phyloP scores from a whole-genome alignment of 2,329 filamentous ascomycete genomes.

The Pyrenophora graminea region DNA sequence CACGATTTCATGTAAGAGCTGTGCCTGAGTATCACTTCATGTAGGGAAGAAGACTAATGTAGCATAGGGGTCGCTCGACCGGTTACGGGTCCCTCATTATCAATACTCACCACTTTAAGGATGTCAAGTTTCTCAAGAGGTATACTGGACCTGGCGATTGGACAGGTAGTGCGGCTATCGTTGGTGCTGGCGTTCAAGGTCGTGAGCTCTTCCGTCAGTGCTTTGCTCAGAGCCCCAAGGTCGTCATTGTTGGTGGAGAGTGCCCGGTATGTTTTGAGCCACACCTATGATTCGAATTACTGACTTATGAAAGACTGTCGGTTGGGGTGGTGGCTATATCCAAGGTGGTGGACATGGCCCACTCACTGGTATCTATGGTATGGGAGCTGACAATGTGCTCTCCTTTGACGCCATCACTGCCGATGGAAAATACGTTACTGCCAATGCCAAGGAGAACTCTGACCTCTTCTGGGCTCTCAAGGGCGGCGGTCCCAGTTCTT shows the following conservation, averaged over 20 bases:
- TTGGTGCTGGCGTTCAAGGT: constrained; percentile 44
- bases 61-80: constrained; percentile 37
- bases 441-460: constrained; percentile 38
- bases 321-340: constrained; percentile 50
- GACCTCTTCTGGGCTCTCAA: constrained; percentile 47
- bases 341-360: constrained; percentile 52
- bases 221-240: constrained; percentile 35
- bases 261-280: constrained; percentile 32
- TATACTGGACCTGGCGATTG: constrained; percentile 42
- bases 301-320: constrained; percentile 37
- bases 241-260: constrained; percentile 45
- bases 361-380: constrained; percentile 43
- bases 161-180: constrained; percentile 36
- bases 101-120: constrained; percentile 46
- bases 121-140: constrained; percentile 33
- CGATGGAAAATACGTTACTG: constrained; percentile 40
- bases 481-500: constrained; percentile 40
- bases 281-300: background rate
- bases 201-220: constrained; percentile 39
- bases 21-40: background rate
- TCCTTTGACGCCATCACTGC: constrained; percentile 47
- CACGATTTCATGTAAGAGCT: constrained; percentile 40
- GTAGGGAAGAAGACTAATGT: constrained; percentile 2
- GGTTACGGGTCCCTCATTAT: constrained; percentile 42
- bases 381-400: constrained; percentile 46